These are phyloP conservation scores for Ochetophila trinervis DNA, from an alignment of 306 rosid species.

Conservation along the genomic window DNA sequence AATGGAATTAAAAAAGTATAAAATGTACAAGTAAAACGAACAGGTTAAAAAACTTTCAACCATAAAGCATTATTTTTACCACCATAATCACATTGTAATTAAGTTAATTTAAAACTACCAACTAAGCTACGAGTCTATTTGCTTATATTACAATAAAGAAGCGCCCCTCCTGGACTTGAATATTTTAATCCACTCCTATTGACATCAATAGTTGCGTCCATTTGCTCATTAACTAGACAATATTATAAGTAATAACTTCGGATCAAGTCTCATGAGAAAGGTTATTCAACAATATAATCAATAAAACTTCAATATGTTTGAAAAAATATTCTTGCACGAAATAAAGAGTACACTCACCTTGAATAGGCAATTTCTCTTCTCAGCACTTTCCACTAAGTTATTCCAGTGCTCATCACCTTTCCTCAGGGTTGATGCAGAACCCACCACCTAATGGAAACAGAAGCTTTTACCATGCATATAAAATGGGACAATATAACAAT, in stretches of 20 bases:
- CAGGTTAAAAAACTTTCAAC: too few species aligned
- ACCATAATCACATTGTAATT: too few species aligned
- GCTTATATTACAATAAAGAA: too few species aligned
- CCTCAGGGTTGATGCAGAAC: constrained; percentile 80
- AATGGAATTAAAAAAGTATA: too few species aligned
- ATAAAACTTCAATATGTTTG: background rate
- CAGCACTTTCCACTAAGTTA: constrained; percentile 81
- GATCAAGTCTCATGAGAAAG: background rate
- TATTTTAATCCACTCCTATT: too few species aligned
- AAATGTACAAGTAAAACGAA: too few species aligned
- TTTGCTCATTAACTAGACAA: background rate
- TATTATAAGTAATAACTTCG: background rate
- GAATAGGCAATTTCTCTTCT: constrained; percentile 47
- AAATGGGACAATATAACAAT: constrained; percentile 1
- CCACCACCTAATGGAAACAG: constrained; percentile 61
- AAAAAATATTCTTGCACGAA: background rate
- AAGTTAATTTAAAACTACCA: too few species aligned
- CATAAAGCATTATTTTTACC: too few species aligned
- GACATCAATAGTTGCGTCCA: too few species aligned
- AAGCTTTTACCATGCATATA: constrained; percentile 7
- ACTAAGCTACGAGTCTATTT: too few species aligned
- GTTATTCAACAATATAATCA: background rate
- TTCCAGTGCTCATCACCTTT: constrained; percentile 65
- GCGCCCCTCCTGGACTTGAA: too few species aligned
- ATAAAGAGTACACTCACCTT: constrained; percentile 48